Conservation (phyloP, 225 moss, liverwort and hornwort species). For the Climacium dendroides region DNA sequence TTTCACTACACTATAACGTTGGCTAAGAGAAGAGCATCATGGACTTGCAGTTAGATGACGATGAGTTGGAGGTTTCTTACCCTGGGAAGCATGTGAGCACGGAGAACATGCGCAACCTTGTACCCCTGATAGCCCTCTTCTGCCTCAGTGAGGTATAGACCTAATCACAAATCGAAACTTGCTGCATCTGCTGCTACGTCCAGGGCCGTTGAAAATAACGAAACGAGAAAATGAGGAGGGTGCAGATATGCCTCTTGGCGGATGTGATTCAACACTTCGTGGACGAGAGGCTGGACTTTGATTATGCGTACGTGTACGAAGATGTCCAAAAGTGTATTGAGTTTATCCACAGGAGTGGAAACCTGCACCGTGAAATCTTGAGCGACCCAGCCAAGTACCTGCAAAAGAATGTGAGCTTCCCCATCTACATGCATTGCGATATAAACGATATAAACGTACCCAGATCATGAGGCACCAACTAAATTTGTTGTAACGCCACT, state of each 20-base stretch:
- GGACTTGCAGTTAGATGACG: constrained; percentile 13
- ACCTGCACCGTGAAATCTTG: constrained; percentile 64
- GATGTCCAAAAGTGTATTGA: constrained; percentile 82
- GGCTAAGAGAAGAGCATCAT: background rate
- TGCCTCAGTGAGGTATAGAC: constrained; percentile 76
- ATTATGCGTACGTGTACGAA: constrained; percentile 77
- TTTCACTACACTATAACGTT: background rate
- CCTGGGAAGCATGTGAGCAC: constrained; percentile 86
- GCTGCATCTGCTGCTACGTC: background rate
- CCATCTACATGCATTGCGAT: background rate
- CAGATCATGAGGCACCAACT: background rate
- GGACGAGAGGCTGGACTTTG: constrained; percentile 74
- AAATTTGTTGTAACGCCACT: background rate
- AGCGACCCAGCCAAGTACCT: constrained; percentile 64
- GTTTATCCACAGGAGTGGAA: constrained; percentile 70
- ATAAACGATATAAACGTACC: background rate
- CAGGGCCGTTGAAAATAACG: background rate
- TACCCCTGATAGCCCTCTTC: constrained; percentile 85
- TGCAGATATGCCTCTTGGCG: constrained; percentile 81
- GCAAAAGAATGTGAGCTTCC: constrained; percentile 54
- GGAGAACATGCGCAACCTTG: constrained; percentile 73
- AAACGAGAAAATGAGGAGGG: background rate
- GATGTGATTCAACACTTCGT: constrained; percentile 87
- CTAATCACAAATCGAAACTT: background rate
- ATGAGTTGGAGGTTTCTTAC: constrained; percentile 69